Base-by-base conservation (phyloP, 106 monocot genomes). In the Ottelia alismoides region DNA sequence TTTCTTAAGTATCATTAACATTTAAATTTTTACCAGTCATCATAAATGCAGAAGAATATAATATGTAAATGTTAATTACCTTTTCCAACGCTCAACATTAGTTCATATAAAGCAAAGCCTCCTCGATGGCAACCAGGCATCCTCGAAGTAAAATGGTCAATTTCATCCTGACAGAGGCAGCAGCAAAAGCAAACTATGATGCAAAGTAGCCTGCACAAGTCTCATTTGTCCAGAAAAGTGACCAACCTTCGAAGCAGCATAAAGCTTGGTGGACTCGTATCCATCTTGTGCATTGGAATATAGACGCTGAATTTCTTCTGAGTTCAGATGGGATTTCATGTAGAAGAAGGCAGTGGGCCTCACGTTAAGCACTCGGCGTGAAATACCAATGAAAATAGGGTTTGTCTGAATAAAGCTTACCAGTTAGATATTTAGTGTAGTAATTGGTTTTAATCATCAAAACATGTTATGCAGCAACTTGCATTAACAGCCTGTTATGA, bases 101-200 rank as follows among this genome's bases (percentile, higher is more conserved):
- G 30, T 55, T 79, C 64, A 72, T 79, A 96, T 2, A 96, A 66
- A 1, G 85, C 85, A 79, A 52, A 72, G 55, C 96, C 96, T 58
- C 96, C 96, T 17, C 60, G 49, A 67, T 96, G 96, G 62, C 89
- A 96, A 2, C 89, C 89, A 14, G 96, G 96, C 85, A 96, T 89
- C 43, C 47, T 76, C 23, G 47, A 12, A 24, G 78, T 40, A 72
- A 85, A 72, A 47, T 58, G 61, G 55, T 61, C 52, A 53, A 89
- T 52, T 9, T 79, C 89, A 45, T 72, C 78, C 94, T 96, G 68
- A 29, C 26, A 47, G 21, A 47, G 28, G 21, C 24, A 25, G 45
- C 28, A 31, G 31, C 5, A 55, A 28, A 23, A 69, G 24, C 52
- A 65, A 52, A 22, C 18, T 10, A 20, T 43, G 6, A 16, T 30